Base-by-base conservation (phyloP, 805 yeast genomes). In the Suhomyces emberorum region DNA sequence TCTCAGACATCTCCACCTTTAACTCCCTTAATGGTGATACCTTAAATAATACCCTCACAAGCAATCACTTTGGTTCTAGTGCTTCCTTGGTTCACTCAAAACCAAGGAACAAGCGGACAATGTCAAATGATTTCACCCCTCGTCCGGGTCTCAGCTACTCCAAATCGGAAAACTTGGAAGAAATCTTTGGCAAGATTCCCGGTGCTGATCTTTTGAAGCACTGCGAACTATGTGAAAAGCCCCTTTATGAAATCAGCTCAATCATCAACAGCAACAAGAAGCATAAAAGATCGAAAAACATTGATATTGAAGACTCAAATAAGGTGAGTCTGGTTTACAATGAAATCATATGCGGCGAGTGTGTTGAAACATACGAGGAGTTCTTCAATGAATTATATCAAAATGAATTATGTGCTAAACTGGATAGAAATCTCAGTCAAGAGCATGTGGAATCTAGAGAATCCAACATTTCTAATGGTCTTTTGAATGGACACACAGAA, bases 181-280 rank as follows among this genome's bases (percentile, higher is more conserved):
- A 57, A 27, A 61, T 66, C 23, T 61, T 61, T 47, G 69, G 70
- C 14, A 54, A 55, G 32, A 54, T 64, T 23, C 70, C 70, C 0
- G 71, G 69, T 9, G 46, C 59, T 27, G 63, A 61, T 42, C 38
- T 57, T 22, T 53, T 74, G 24, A 70, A 69, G 42, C 59, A 74
- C 48, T 83, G 91, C 51, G 76, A 80, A n/a, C 61, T 83, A 9
- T 83, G 91, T 55, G 86, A 81, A 25, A 74, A 71, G 36, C 85
- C 88, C 11, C 54, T 83, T 19, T 83, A 81, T 53, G 88, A 82
- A 39, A 54, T 69, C 46, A 79, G 55, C 62, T 83, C 64, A 9
- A 47, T 62, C 14, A 52, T 65, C 35, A 53, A 55, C 36, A 52
- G 44, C 41, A 44, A 51, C 33, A 44, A 46, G 32, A 42, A 38